phyloP scores from a whole-genome alignment of 371 early-diverging fungal genomes.

The Mortierella sp. region DNA sequence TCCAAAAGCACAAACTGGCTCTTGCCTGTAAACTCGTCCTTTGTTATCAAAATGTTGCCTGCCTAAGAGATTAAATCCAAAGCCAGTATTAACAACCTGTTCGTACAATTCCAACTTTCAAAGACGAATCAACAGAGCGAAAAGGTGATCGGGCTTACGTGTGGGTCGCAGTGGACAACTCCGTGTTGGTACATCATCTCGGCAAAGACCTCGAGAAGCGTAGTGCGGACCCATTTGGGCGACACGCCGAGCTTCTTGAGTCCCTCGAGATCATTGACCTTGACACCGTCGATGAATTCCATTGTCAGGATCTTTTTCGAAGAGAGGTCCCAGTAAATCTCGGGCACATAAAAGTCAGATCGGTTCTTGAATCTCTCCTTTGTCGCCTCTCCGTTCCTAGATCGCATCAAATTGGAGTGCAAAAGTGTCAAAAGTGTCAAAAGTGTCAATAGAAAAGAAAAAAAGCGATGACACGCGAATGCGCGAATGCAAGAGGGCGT shows the following conservation, averaged over 20 bases:
- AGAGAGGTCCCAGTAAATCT: slow-evolving; percentile 61
- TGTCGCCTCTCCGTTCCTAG: slow-evolving; percentile 76
- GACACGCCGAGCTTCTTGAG: slow-evolving; percentile 78
- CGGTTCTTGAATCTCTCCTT: slow-evolving; percentile 68
- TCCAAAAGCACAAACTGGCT: slow-evolving; percentile 85
- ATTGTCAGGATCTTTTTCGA: slow-evolving; percentile 62
- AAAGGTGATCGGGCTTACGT: slow-evolving; percentile 26
- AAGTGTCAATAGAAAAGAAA: too few species aligned
- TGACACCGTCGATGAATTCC: slow-evolving; percentile 65
- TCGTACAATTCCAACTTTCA: slow-evolving; percentile 52
- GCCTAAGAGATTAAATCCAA: slow-evolving; percentile 71
- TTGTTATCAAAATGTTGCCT: slow-evolving; percentile 45
- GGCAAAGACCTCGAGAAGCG: slow-evolving; percentile 82
- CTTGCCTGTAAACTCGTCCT: slow-evolving; percentile 35
- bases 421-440: too few species aligned
- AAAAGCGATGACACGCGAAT: too few species aligned
- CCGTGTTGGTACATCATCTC: slow-evolving; percentile 95
- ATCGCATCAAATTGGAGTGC: not conserved
- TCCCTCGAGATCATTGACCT: slow-evolving; percentile 81
- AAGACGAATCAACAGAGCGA: slow-evolving; percentile 59
- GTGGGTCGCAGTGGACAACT: slow-evolving; percentile 53
- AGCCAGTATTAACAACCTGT: too few species aligned
- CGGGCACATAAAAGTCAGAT: slow-evolving; percentile 60
- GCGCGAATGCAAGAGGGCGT: not conserved
- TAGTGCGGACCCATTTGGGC: slow-evolving; percentile 79